Percentiles rank a stretch among this genome's conserved stretches.
These are phyloP conservation scores for Pseudocercospora eumusae DNA, from an alignment of 2,329 filamentous ascomycete genomes.

Conservation along the genomic window DNA sequence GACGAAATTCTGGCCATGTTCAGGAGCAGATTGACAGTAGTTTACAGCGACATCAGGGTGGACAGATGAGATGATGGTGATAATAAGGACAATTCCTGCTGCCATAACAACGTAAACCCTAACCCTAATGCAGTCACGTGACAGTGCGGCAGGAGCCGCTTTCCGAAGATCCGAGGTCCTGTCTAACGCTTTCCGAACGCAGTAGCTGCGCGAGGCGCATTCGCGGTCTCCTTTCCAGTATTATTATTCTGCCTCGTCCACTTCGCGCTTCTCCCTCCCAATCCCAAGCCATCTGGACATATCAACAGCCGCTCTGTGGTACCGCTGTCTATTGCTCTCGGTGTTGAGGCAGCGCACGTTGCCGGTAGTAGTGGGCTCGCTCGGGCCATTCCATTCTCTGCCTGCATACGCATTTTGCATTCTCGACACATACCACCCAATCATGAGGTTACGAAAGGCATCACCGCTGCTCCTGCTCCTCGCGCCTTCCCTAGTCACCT, in stretches of 20 bases:
- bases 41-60: neutral
- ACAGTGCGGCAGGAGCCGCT: no score
- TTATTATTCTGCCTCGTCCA: no score
- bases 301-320: neutral
- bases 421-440: constrained; percentile 31
- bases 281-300: no score
- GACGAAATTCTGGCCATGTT: constrained; percentile 17
- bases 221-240: neutral
- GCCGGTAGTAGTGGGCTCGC: no score
- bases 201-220: neutral
- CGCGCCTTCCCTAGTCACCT: constrained; percentile 58
- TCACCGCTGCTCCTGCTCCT: constrained; percentile 61
- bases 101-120: no score
- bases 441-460: constrained; percentile 59
- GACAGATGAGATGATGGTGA: no score
- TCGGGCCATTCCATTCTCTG: neutral
- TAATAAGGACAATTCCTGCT: no score
- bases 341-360: neutral
- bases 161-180: no score
- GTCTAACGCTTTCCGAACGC: no score
- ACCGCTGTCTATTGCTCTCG: neutral
- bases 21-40: neutral
- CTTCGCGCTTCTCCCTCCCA: neutral
- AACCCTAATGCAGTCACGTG: neutral
- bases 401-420: no score